Percentiles rank a stretch among this genome's conserved stretches.
phyloP scores from a whole-genome alignment of 192 early-diverging fungal genomes.

The Backusella tuberculispora region DNA sequence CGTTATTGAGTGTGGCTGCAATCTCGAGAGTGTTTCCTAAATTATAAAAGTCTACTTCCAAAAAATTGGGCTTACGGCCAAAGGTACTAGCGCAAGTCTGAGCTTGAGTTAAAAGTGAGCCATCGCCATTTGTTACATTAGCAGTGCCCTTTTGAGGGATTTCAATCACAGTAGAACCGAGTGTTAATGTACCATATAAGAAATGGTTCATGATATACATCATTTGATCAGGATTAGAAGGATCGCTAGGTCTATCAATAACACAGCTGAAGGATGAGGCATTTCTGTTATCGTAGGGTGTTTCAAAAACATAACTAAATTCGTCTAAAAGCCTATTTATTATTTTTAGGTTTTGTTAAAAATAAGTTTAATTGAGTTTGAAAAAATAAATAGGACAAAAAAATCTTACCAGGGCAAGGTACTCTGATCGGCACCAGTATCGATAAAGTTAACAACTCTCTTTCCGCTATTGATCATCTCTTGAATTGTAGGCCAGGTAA shows the following conservation, averaged over 20 bases:
- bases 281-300: constrained; percentile 61
- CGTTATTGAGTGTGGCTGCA: constrained; percentile 36
- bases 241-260: constrained; percentile 54
- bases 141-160: constrained; percentile 58
- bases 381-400: not conserved
- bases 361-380: constrained; percentile 14
- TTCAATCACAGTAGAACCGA: constrained; percentile 43
- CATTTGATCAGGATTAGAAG: constrained; percentile 34
- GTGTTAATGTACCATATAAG: constrained; percentile 51
- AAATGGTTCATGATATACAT: constrained; percentile 83
- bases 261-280: constrained; percentile 58
- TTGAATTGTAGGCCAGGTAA: constrained; percentile 71
- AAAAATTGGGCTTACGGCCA: constrained; percentile 64
- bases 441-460: constrained; percentile 67
- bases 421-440: constrained; percentile 55
- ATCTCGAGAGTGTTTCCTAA: constrained; percentile 44
- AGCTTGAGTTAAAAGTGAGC: constrained; percentile 57
- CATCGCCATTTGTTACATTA: constrained; percentile 54
- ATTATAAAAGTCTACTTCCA: constrained; percentile 79
- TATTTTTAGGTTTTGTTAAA: constrained; percentile 17
- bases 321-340: constrained; percentile 61
- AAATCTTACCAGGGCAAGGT: constrained; percentile 62
- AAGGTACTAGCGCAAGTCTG: constrained; percentile 55
- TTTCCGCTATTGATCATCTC: constrained; percentile 67
- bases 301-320: constrained; percentile 70